A percentile compares a stretch with the other conserved stretches of the same genome.
phyloP scores from a whole-genome alignment of 2,329 filamentous ascomycete genomes.

The Colletotrichum endophyticum region DNA sequence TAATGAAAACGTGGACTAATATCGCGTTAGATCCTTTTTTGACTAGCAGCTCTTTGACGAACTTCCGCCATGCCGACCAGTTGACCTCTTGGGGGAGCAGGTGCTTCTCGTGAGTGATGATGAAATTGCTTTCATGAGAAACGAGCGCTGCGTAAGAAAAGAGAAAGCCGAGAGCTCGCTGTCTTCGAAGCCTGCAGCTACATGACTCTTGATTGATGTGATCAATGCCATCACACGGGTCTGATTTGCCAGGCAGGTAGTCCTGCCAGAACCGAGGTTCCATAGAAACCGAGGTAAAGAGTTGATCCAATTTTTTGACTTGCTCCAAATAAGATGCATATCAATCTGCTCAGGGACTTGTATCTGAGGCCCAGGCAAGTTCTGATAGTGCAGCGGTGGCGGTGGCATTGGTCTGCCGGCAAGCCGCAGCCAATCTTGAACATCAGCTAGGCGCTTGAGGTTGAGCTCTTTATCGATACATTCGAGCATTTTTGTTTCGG shows the following conservation, averaged over 20 bases:
- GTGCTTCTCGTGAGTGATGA: slow-evolving; percentile 35
- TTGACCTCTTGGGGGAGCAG: slow-evolving; percentile 34
- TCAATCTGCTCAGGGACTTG: not conserved
- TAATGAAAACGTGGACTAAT: slow-evolving; percentile 32
- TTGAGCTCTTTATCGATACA: not conserved
- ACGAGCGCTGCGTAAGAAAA: slow-evolving; percentile 41
- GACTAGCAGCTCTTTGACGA: slow-evolving; percentile 33
- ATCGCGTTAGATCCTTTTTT: slow-evolving; percentile 29
- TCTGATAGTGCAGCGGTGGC: slow-evolving; percentile 41
- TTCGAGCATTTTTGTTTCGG: fast-evolving
- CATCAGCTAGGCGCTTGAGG: not conserved
- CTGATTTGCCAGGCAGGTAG: not conserved
- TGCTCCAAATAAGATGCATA: not conserved
- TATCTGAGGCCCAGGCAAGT: slow-evolving; percentile 31
- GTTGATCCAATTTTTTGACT: not conserved
- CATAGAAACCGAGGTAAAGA: not conserved
- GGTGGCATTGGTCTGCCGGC: slow-evolving; percentile 39
- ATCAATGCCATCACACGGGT: fast-evolving
- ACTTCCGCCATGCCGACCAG: slow-evolving; percentile 42
- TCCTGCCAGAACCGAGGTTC: not conserved
- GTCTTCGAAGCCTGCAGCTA: not conserved
- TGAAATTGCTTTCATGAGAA: slow-evolving; percentile 40
- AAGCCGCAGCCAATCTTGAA: slow-evolving; percentile 30
- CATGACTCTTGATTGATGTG: not conserved
- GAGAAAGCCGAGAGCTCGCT: slow-evolving; percentile 37